These are phyloP conservation scores for Cytospora paraplurivora DNA, from an alignment of 2,329 filamentous ascomycete species.

Conservation along the genomic window DNA sequence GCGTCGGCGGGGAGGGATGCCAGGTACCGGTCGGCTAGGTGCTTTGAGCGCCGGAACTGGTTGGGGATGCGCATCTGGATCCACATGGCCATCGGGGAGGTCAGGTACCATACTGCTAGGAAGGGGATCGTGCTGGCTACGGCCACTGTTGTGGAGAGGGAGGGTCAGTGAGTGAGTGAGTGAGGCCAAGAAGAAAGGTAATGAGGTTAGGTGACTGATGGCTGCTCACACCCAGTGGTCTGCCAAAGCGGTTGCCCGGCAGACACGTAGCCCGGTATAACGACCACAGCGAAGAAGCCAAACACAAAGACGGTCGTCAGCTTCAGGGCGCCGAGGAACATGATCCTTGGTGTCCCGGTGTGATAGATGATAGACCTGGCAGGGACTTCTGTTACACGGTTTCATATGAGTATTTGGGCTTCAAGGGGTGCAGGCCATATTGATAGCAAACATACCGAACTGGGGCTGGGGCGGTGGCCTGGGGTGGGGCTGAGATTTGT, in stretches of 20 bases:
- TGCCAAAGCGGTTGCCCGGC: constrained; percentile 42
- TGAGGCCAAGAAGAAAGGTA: too few relatives aligned
- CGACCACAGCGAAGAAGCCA: constrained; percentile 64
- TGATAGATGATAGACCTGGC: constrained; percentile 68
- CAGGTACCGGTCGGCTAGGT: constrained; percentile 56
- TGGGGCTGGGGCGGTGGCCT: neutral
- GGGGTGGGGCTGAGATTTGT: neutral
- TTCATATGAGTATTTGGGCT: neutral
- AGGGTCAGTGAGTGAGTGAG: constrained; percentile 19
- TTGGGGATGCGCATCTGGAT: constrained; percentile 70
- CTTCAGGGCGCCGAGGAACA: constrained; percentile 71
- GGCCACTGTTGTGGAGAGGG: constrained; percentile 46
- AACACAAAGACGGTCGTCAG: constrained; percentile 71
- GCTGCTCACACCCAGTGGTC: constrained; percentile 43
- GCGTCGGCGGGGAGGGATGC: constrained; percentile 47
- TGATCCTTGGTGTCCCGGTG: constrained; percentile 66
- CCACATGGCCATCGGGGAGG: constrained; percentile 71
- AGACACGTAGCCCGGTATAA: constrained; percentile 60
- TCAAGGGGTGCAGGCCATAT: too few relatives aligned
- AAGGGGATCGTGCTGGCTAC: constrained; percentile 66
- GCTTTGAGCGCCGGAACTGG: constrained; percentile 63
- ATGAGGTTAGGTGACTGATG: neutral
- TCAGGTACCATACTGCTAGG: constrained; percentile 63
- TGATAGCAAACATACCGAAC: constrained; percentile 2
- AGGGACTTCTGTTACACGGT: constrained; percentile 26